These are phyloP conservation scores for Aspergillus bombycis DNA, from an alignment of 2,329 filamentous ascomycete genomes.

Conservation along the genomic window DNA sequence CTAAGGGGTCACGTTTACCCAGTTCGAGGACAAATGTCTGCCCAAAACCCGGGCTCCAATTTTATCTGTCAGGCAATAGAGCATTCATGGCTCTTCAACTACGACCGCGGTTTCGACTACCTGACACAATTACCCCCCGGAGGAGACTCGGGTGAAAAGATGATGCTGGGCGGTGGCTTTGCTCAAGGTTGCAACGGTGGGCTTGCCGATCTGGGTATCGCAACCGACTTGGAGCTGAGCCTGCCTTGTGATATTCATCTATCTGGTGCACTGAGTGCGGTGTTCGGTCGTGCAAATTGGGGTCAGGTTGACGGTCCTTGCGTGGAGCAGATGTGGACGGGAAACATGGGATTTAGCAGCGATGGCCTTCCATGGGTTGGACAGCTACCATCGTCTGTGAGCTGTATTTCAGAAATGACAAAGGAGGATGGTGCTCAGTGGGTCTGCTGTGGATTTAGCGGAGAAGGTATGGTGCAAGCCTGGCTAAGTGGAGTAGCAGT, in stretches of 20 bases:
- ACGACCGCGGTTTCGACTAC: slow-evolving; percentile 55
- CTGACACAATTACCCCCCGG: slow-evolving; percentile 50
- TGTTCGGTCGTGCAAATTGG: slow-evolving; percentile 32
- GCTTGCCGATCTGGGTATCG: slow-evolving; percentile 51
- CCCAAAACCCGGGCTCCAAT: slow-evolving; percentile 35
- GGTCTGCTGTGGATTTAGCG: slow-evolving; percentile 33
- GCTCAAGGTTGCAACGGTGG: slow-evolving; percentile 48
- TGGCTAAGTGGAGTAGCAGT: slow-evolving; percentile 35
- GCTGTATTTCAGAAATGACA: slow-evolving; percentile 1
- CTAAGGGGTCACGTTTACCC: slow-evolving; percentile 44
- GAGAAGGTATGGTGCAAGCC: slow-evolving; percentile 38
- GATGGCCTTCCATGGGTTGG: slow-evolving; percentile 60
- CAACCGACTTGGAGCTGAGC: slow-evolving; percentile 47
- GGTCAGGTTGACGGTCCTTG: slow-evolving; percentile 20
- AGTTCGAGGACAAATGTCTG: slow-evolving; percentile 47
- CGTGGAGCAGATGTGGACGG: slow-evolving; percentile 35
- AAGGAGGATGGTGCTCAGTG: slow-evolving; percentile 25
- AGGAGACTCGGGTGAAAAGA: slow-evolving; percentile 37
- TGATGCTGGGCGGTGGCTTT: slow-evolving; percentile 61
- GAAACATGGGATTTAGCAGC: slow-evolving; percentile 54
- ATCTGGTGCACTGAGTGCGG: slow-evolving; percentile 26
- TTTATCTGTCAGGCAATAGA: slow-evolving; percentile 37
- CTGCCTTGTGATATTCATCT: slow-evolving; percentile 32
- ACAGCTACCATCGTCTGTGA: slow-evolving; percentile 22
- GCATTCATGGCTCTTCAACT: slow-evolving; percentile 57